phyloP scores from a whole-genome alignment of 2,329 filamentous ascomycete species.

The Phyllosticta citribraziliensis region DNA sequence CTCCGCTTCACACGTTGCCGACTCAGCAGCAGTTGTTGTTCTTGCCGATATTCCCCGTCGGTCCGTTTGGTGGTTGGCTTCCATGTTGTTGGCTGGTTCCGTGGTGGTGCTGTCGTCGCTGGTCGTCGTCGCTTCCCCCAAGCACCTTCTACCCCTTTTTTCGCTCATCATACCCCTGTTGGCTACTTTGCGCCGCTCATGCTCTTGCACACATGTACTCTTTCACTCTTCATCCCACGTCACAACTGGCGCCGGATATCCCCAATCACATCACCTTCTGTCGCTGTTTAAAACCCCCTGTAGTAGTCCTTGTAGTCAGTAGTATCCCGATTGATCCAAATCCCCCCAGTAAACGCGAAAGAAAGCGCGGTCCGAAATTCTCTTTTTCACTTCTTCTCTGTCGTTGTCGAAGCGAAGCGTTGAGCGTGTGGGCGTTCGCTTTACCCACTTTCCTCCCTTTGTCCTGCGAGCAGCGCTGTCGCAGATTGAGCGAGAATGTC shows the following conservation, averaged over 20 bases:
- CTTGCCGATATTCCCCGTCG: neutral
- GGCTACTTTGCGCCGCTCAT: neutral
- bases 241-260: neutral
- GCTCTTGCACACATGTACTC: no score
- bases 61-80: neutral
- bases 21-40: neutral
- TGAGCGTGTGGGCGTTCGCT: neutral
- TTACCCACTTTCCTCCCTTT: neutral
- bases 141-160: neutral
- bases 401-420: neutral
- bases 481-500: neutral
- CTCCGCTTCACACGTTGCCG: neutral
- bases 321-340: neutral
- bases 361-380: neutral
- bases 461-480: neutral
- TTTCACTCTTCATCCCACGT: no score
- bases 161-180: neutral
- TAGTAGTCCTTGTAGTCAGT: neutral
- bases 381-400: neutral
- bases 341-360: neutral
- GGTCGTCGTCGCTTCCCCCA: neutral
- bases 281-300: neutral
- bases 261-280: neutral
- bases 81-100: neutral
- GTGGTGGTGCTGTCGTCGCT: neutral